A percentile compares a stretch with the other conserved stretches of the same genome.
Conservation (phyloP, 352 stramenopile genomes). For the Pythium grandisporangium region DNA sequence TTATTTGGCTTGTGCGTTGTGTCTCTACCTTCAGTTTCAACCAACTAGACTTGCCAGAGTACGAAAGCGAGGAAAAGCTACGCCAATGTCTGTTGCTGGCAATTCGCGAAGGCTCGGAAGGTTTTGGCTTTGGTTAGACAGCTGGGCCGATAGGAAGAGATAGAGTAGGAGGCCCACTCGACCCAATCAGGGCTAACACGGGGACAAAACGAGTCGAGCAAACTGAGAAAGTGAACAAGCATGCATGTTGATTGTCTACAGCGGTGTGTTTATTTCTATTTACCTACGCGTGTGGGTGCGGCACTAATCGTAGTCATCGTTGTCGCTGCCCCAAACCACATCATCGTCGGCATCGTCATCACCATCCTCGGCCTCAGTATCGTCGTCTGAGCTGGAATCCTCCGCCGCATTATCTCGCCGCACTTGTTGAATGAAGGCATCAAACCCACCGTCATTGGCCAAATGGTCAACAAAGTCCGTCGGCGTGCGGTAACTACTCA, state of each 20-base stretch:
- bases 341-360: slow-evolving; percentile 10
- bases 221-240: too few relatives aligned
- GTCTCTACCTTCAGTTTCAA: slow-evolving; percentile 88
- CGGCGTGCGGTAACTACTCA: slow-evolving; percentile 77
- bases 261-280: background rate
- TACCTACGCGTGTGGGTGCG: too few relatives aligned
- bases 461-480: slow-evolving; percentile 80
- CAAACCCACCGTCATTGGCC: slow-evolving; percentile 54
- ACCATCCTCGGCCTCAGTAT: slow-evolving; percentile 8
- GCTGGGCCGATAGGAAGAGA: too few relatives aligned
- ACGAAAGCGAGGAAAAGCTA: slow-evolving; percentile 96
- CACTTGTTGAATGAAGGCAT: slow-evolving; percentile 80
- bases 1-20: slow-evolving; percentile 5
- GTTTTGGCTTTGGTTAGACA: slow-evolving; percentile 96
- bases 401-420: slow-evolving; percentile 46
- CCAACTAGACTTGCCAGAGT: slow-evolving; percentile 97
- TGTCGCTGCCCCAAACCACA: slow-evolving; percentile 18
- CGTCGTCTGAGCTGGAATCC: slow-evolving; percentile 12
- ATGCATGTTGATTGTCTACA: slow-evolving; percentile 2
- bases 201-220: too few relatives aligned
- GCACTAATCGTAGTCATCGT: slow-evolving; percentile 22
- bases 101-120: slow-evolving; percentile 96
- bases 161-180: too few relatives aligned
- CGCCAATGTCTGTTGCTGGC: slow-evolving; percentile 95
- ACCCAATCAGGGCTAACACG: too few relatives aligned